These are phyloP conservation scores for Macrolepiota dolichaula DNA, from an alignment of 768 basidiomycete species.

Conservation along the genomic window DNA sequence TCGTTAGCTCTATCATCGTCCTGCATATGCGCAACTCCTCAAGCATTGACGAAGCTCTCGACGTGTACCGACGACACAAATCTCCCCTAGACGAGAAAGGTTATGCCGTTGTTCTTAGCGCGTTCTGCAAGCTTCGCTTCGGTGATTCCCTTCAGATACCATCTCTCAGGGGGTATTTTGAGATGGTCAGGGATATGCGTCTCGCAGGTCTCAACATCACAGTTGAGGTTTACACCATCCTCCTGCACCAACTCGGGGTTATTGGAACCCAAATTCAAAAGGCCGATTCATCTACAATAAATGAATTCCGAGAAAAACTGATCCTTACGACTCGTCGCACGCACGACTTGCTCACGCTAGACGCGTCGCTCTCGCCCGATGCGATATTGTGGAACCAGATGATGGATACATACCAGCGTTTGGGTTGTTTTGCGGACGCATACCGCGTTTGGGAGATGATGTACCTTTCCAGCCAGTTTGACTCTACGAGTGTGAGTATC, in stretches of 20 bases:
- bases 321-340: constrained; percentile 54
- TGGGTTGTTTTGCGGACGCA: constrained; percentile 66
- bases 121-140: constrained; percentile 59
- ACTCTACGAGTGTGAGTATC: constrained; percentile 71
- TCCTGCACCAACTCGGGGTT: constrained; percentile 53
- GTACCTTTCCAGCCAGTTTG: constrained; percentile 52
- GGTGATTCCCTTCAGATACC: constrained; percentile 35
- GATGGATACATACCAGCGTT: constrained; percentile 87
- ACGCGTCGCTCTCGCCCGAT: constrained; percentile 73
- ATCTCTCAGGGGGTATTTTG: constrained; percentile 59
- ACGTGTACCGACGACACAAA: constrained; percentile 49
- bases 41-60: constrained; percentile 56
- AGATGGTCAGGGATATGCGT: constrained; percentile 80
- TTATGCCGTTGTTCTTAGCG: constrained; percentile 60
- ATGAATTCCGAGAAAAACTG: constrained; percentile 29
- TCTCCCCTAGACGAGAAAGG: constrained; percentile 51
- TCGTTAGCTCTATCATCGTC: constrained; percentile 50
- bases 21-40: constrained; percentile 64
- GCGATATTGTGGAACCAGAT: constrained; percentile 72
- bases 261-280: constrained; percentile 34
- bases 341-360: constrained; percentile 77
- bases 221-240: constrained; percentile 60
- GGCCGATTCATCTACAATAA: constrained; percentile 7
- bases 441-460: constrained; percentile 80
- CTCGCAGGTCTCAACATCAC: constrained; percentile 54